Base-by-base conservation (phyloP, 83 land plant genomes). In the Thuja plicata region DNA sequence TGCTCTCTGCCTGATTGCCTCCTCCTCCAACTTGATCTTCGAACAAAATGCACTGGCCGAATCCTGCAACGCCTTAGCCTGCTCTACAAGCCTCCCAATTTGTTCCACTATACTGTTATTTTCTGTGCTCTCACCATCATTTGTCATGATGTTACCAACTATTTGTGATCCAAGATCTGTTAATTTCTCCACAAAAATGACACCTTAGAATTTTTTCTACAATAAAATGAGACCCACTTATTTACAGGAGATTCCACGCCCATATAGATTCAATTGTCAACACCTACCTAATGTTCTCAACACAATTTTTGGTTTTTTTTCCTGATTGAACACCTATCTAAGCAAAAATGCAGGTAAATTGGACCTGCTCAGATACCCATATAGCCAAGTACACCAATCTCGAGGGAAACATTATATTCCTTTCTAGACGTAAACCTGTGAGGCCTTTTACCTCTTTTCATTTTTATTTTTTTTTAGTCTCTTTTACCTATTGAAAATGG, bases 41-140 rank as follows among this genome's bases (percentile, higher is more conserved):
- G 94, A 90, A 50, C 95, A 88, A 21, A 92, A 88, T 10, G 94
- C 84, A 2, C 94, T 34, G 8, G 94, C 96, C 17, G 91, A 37
- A 32, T 95, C 96, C 89, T 94, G 94, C 80, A 96, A 84, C 77
- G 89, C 90, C 85, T 92, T 89, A 46, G 93, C 93, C 86, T 46
- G 52, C 57, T 92, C 93, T 85, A 88, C 57, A 30, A 87, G 30
- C 86, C 90, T 79, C 78, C 86, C 76, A 37, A 88, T 90, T 87
- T 91, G 86, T 17, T 89, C 90, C 45, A 21, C 43, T 21, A 91
- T 83, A 19, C 35, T 34, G 21, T 19, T 54, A 40, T 38, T 84
- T 52, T 54, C 88, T 78, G 35, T 71, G 24, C 70, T 38, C 70
- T 89, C 83, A 21, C 52, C 86, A 71, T 76, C 38, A 34, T 76